Base-by-base conservation (phyloP, 352 stramenopile species). In the Globisporangium spinosum region DNA sequence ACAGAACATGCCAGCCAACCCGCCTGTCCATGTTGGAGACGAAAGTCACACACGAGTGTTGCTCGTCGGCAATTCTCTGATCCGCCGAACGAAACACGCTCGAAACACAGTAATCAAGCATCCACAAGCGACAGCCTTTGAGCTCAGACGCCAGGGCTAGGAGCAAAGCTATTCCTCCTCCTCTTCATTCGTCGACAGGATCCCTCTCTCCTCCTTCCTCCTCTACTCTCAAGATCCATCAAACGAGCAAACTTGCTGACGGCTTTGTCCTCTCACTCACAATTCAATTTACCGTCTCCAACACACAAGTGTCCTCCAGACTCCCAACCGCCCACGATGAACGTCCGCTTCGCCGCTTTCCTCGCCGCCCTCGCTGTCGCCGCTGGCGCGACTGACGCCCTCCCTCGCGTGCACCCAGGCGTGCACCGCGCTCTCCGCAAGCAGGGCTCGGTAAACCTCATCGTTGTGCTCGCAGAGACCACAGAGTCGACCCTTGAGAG, bases 261-360 rank as follows among this genome's bases (percentile, higher is more conserved):
- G 2, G 3, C 10, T 35, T 35, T 27, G 20, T 22, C 23, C 2
- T 27, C 22, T 27, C 51, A 35, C 13, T 6, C 54, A 59, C 54
- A 59, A 59, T 59, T 59, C 27, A 20, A 40, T 59, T 43, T 59
- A 15, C 27, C 27, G 17, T 22, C 43, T 23, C 1, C 51, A 35
- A 34, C 6, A 6, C 51, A 23, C 51, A 20, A n/a, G 12, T 12
- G 3, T 35, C 23, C 32, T n/a, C 27, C 54, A 60, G 6, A 0
- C 20, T 22, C 20, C 22, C 4, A 49, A 20, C n/a, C 40, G 40
- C 23, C 17, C 17, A 27, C 8, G 8, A 60, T 60, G 55, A 60
- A 60, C 54, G 54, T 59, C 54, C 54, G 54, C 54, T 40, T 59
- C 27, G 27, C 54, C 15, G 15, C 54, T 17, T 59, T 59, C 27